These are phyloP conservation scores for Cercospora zeina DNA, from an alignment of 2,329 filamentous ascomycete genomes.

Conservation along the genomic window DNA sequence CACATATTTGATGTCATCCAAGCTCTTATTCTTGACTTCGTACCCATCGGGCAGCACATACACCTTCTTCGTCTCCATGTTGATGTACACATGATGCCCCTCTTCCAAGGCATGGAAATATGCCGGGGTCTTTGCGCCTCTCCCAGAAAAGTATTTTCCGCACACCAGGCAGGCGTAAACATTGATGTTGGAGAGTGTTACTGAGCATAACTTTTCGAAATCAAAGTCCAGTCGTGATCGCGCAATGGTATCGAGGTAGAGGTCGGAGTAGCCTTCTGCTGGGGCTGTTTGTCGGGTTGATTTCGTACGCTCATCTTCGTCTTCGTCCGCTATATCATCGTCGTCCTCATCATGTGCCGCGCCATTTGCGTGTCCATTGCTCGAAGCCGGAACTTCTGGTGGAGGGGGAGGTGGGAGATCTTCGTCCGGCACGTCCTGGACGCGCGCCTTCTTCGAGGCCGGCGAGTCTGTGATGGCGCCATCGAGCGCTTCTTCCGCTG, in stretches of 20 bases:
- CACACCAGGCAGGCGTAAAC: slow-evolving; percentile 97
- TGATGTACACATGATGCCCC: slow-evolving; percentile 96
- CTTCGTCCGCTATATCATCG: slow-evolving; percentile 35
- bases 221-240: slow-evolving; percentile 93
- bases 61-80: slow-evolving; percentile 89
- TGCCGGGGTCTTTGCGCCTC: slow-evolving; percentile 89
- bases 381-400: slow-evolving; percentile 21
- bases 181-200: slow-evolving; percentile 96
- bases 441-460: slow-evolving; percentile 50
- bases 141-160: slow-evolving; percentile 95
- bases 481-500: slow-evolving; percentile 50
- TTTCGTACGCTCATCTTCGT: slow-evolving; percentile 38
- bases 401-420: slow-evolving; percentile 35
- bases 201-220: slow-evolving; percentile 96
- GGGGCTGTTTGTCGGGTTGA: slow-evolving; percentile 72
- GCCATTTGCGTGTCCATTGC: slow-evolving; percentile 33
- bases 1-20: slow-evolving; percentile 98
- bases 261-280: slow-evolving; percentile 84
- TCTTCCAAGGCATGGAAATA: slow-evolving; percentile 97
- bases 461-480: slow-evolving; percentile 47
- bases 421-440: slow-evolving; percentile 47
- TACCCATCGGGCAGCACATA: slow-evolving; percentile 95
- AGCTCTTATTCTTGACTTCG: slow-evolving; percentile 88
- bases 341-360: slow-evolving; percentile 41
- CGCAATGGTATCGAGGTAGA: slow-evolving; percentile 97